These are phyloP conservation scores for Xylaria castorea DNA, from an alignment of 495 filamentous ascomycete species.

Conservation along the genomic window DNA sequence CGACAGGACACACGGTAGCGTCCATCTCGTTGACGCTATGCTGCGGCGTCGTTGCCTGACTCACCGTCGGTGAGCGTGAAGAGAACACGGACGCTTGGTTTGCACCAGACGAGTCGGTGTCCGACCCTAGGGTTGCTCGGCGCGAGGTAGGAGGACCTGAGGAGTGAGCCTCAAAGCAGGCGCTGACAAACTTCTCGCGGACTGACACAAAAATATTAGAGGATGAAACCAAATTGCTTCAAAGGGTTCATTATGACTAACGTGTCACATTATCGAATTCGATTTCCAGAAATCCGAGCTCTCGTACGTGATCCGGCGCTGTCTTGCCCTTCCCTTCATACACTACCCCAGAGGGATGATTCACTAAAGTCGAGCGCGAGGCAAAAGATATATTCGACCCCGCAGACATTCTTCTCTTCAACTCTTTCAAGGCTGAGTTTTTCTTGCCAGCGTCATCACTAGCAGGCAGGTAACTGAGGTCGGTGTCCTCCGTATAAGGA, in stretches of 20 bases:
- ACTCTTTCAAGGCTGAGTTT: not conserved
- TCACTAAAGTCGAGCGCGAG: slow-evolving; percentile 16
- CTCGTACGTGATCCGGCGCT: slow-evolving; percentile 29
- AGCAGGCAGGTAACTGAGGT: slow-evolving; percentile 15
- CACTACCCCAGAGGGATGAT: slow-evolving; percentile 2
- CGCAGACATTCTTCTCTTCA: not conserved
- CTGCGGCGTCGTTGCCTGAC: slow-evolving; percentile 3
- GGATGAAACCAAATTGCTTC: not conserved
- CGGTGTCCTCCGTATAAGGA: slow-evolving; percentile 27
- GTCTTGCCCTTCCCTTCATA: slow-evolving; percentile 19
- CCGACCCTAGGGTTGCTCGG: slow-evolving; percentile 23
- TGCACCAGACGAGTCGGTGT: not conserved
- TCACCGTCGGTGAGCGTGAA: not conserved
- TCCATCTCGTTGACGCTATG: slow-evolving; percentile 2
- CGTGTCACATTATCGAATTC: slow-evolving; percentile 30
- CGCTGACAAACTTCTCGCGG: slow-evolving; percentile 35
- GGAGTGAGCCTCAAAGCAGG: slow-evolving; percentile 34
- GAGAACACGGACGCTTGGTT: not conserved
- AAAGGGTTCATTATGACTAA: not conserved
- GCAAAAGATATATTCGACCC: not conserved
- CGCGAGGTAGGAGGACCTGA: slow-evolving; percentile 8
- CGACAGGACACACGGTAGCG: not conserved
- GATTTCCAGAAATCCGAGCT: slow-evolving; percentile 32
- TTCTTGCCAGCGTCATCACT: not conserved
- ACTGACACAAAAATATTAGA: slow-evolving; percentile 22